These are phyloP conservation scores for Fraxinus nigra DNA, from an alignment of 305 asterid species.

Conservation along the genomic window DNA sequence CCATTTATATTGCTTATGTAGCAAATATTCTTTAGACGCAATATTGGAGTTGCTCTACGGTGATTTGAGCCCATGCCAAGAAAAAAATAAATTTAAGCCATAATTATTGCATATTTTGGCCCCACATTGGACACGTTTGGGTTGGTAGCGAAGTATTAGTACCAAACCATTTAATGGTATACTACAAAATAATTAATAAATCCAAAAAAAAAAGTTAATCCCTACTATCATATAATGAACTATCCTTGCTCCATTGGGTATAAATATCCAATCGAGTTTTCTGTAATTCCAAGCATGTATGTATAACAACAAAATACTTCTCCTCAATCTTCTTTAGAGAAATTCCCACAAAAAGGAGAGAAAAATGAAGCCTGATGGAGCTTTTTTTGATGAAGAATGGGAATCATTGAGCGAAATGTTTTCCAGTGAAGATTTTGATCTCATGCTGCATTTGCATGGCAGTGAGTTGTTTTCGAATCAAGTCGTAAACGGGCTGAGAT, in stretches of 20 bases:
- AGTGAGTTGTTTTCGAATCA: conserved; percentile 17
- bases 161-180: conserved; percentile 22
- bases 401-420: conserved; percentile 57
- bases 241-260: conserved; percentile 31
- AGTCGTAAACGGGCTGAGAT: background rate
- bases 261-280: conserved; percentile 38
- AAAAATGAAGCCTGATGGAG: conserved; percentile 50
- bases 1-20: too few relatives aligned
- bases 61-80: background rate
- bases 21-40: background rate
- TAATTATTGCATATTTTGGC: conserved; percentile 41
- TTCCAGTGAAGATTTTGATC: conserved; percentile 40
- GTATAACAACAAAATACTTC: conserved; percentile 1
- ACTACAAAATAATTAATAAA: conserved; percentile 22
- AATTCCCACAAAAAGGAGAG: background rate
- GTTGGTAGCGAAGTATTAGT: conserved; percentile 41
- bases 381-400: conserved; percentile 68
- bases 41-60: too few relatives aligned
- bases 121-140: conserved; percentile 47
- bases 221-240: conserved; percentile 14
- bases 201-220: conserved; percentile 44
- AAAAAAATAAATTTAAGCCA: conserved; percentile 10
- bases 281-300: conserved; percentile 23
- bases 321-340: background rate
- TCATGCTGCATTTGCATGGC: conserved; percentile 30